Evolutionary conservation across 2,329 filamentous ascomycete genomes (phyloP), one percentile per base, ranked within the genome.

Genomic region (Diaporthe aspalathi): DNA sequence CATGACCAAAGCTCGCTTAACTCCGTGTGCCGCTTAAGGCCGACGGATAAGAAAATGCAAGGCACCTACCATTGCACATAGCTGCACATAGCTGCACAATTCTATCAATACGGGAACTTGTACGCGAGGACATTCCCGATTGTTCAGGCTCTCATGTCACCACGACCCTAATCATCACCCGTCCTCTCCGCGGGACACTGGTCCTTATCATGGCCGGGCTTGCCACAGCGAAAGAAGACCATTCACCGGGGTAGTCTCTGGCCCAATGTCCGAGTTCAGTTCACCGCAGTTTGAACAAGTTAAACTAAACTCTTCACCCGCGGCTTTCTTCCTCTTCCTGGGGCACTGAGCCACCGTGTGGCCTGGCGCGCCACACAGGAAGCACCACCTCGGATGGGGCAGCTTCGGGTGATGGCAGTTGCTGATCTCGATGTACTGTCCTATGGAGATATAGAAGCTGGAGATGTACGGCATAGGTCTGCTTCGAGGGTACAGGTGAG

Each of bases 11-110:
- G 43, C 60, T 49, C 60, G 60, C 60, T 27, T 63, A 63, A 50
- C n/a, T 65, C 60, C 60, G 60, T 65, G 60, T 38, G 27, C 60
- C 60, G 60, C 60, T 65, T 65, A 65, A 49, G 29, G n/a, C 60
- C 60, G 60, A 65, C 35, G n/a, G n/a, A n/a, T n/a, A n/a, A n/a
- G n/a, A n/a, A n/a, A n/a, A n/a, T n/a, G n/a, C n/a, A n/a, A n/a
- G n/a, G n/a, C n/a, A n/a, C n/a, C n/a, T n/a, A n/a, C n/a, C n/a
- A n/a, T n/a, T n/a, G n/a, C n/a, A n/a, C n/a, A n/a, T n/a, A n/a
- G n/a, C n/a, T n/a, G n/a, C n/a, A n/a, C n/a, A n/a, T n/a, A n/a
- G n/a, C n/a, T n/a, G n/a, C n/a, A n/a, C n/a, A n/a, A n/a, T n/a
- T n/a, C n/a, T n/a, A n/a, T n/a, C n/a, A n/a, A n/a, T n/a, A n/a